phyloP scores from a whole-genome alignment of 1,139 yeast genomes.

The Zygoascus meyerae region DNA sequence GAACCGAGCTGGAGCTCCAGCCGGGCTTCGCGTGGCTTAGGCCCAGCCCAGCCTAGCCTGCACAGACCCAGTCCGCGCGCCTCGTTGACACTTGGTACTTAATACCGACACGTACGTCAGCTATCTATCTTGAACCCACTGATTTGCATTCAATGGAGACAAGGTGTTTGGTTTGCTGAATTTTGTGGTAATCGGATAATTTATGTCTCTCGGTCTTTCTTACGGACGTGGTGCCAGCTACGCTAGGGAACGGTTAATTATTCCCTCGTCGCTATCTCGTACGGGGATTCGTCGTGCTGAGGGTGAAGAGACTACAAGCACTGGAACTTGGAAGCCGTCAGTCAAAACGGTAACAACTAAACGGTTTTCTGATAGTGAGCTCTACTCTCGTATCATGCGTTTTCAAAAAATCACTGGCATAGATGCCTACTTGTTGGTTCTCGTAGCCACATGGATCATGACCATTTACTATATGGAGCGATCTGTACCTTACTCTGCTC shows the following conservation, averaged over 20 bases:
- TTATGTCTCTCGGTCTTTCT: constrained; percentile 9
- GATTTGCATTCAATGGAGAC: too few relatives aligned
- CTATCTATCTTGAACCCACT: too few relatives aligned
- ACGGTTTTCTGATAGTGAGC: not conserved
- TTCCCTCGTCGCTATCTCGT: constrained; percentile 3
- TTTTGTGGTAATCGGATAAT: too few relatives aligned
- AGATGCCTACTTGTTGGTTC: constrained; percentile 14
- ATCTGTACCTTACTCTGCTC: constrained; percentile 43
- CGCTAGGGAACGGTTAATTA: constrained; percentile 6
- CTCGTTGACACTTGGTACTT: too few relatives aligned
- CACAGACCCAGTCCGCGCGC: too few relatives aligned
- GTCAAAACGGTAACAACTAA: not conserved
- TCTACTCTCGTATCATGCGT: not conserved
- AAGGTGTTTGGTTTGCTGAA: too few relatives aligned
- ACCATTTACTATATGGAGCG: constrained; percentile 59
- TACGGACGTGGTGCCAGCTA: constrained; percentile 6
- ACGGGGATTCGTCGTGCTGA: not conserved
- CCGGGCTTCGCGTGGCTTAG: too few relatives aligned
- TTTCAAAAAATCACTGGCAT: not conserved
- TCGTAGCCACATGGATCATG: constrained; percentile 43
- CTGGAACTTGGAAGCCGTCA: not conserved
- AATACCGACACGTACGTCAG: too few relatives aligned
- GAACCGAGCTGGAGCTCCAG: too few relatives aligned
- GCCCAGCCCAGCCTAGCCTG: too few relatives aligned
- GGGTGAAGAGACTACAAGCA: too few relatives aligned